Conservation (phyloP, 805 yeast genomes). For the Maudiozyma bulderi region DNA sequence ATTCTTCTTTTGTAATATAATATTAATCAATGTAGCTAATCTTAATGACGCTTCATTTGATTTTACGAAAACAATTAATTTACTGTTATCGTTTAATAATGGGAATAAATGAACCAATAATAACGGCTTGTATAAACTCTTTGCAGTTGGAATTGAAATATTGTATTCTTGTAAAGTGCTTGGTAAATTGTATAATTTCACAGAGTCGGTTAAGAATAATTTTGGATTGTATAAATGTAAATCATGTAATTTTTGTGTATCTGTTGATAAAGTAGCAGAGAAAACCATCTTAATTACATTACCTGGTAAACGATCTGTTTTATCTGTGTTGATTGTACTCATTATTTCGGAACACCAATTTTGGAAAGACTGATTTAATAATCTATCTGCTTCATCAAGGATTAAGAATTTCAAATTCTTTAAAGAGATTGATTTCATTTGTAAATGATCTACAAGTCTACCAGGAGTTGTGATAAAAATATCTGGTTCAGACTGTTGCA, state of each 20-base stretch:
- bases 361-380: constrained; percentile 82
- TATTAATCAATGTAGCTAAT: constrained; percentile 43
- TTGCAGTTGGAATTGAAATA: constrained; percentile 30
- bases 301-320: constrained; percentile 24
- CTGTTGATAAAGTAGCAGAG: constrained; percentile 89
- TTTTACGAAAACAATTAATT: constrained; percentile 25
- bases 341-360: constrained; percentile 70
- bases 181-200: constrained; percentile 54
- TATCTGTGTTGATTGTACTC: constrained; percentile 29
- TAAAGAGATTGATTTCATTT: constrained; percentile 35
- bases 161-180: constrained; percentile 37
- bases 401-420: constrained; percentile 50
- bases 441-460: constrained; percentile 68
- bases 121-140: constrained; percentile 59
- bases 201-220: constrained; percentile 58
- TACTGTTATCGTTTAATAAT: constrained; percentile 17
- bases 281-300: constrained; percentile 61
- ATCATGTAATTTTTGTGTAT: constrained; percentile 74
- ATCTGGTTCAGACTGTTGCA: constrained; percentile 47
- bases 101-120: constrained; percentile 48
- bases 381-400: constrained; percentile 74
- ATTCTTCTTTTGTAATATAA: constrained; percentile 10
- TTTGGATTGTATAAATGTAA: constrained; percentile 65
- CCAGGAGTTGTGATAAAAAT: constrained; percentile 69
- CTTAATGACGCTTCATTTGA: constrained; percentile 79